These are phyloP conservation scores for Penstemon eatonii DNA, from an alignment of 257 asterid genomes.

Conservation along the genomic window DNA sequence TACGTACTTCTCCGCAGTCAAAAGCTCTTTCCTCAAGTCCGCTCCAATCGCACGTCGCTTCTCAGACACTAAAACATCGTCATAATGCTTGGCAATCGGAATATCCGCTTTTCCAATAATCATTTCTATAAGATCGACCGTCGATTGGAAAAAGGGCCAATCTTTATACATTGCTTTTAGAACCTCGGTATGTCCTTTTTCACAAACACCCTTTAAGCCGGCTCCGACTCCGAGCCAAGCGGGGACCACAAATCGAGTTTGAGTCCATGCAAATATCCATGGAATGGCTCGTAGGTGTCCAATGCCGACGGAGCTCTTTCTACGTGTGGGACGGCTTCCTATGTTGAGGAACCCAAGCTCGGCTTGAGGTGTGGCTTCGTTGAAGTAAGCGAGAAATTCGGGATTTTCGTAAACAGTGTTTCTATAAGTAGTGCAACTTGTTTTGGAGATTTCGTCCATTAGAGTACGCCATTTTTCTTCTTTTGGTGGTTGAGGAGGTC, in stretches of 20 bases:
- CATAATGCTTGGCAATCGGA: too few species aligned
- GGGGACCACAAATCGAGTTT: slow-evolving; percentile 88
- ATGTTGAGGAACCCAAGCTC: slow-evolving; percentile 92
- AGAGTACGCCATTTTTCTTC: slow-evolving; percentile 86
- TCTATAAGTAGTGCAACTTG: slow-evolving; percentile 68
- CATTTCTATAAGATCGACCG: slow-evolving; percentile 92
- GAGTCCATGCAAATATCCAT: slow-evolving; percentile 98
- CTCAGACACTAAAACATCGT: too few species aligned
- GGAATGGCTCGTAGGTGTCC: slow-evolving; percentile 91
- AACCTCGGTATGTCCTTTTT: slow-evolving; percentile 71
- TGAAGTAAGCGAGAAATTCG: slow-evolving; percentile 81
- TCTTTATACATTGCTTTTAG: slow-evolving; percentile 85
- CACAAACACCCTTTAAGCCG: slow-evolving; percentile 76
- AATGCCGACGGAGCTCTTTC: slow-evolving; percentile 72
- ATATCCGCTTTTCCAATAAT: slow-evolving; percentile 77
- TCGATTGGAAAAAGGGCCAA: slow-evolving; percentile 96
- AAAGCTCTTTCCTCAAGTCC: slow-evolving; percentile 69
- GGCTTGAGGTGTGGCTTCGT: slow-evolving; percentile 95
- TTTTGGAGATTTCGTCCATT: slow-evolving; percentile 86
- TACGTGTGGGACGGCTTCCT: slow-evolving; percentile 94
- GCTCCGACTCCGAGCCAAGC: slow-evolving; percentile 99
- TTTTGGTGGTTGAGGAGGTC: slow-evolving; percentile 80
- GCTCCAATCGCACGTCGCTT: slow-evolving; percentile 50
- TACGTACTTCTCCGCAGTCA: slow-evolving; percentile 61
- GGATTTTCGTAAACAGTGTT: slow-evolving; percentile 86